phyloP scores from a whole-genome alignment of 1,139 yeast species.

The Taphrina confusa region DNA sequence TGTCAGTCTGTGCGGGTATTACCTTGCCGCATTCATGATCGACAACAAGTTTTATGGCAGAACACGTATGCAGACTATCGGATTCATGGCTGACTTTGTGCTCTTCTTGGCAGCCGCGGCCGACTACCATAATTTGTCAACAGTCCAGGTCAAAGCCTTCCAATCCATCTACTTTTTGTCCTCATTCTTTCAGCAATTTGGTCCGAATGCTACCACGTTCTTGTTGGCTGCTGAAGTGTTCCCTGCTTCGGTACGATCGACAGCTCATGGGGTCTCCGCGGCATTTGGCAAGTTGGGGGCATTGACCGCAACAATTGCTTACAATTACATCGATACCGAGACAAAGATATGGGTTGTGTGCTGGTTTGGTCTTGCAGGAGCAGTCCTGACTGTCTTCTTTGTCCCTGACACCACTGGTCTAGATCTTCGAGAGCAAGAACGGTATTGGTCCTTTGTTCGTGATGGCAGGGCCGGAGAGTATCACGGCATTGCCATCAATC shows the following conservation, averaged over 20 bases:
- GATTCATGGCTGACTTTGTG: slow-evolving; percentile 60
- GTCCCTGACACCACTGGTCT: slow-evolving; percentile 49
- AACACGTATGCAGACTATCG: slow-evolving; percentile 60
- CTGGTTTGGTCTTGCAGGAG: slow-evolving; percentile 49
- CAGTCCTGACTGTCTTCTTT: slow-evolving; percentile 46
- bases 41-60: slow-evolving; percentile 60
- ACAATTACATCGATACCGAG: slow-evolving; percentile 47
- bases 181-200: slow-evolving; percentile 69
- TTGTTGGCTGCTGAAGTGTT: slow-evolving; percentile 58
- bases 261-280: slow-evolving; percentile 60
- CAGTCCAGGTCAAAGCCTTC: slow-evolving; percentile 55
- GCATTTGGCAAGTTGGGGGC: slow-evolving; percentile 61
- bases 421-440: slow-evolving; percentile 48
- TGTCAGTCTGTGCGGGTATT: slow-evolving; percentile 69
- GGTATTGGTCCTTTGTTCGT: slow-evolving; percentile 47
- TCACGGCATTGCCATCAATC: slow-evolving; percentile 49
- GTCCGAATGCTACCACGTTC: slow-evolving; percentile 60
- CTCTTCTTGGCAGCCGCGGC: slow-evolving; percentile 65
- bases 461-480: slow-evolving; percentile 47
- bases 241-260: slow-evolving; percentile 61
- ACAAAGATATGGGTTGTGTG: slow-evolving; percentile 48
- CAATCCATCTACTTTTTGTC: slow-evolving; percentile 64
- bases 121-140: slow-evolving; percentile 55
- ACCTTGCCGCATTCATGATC: slow-evolving; percentile 60
- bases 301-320: slow-evolving; percentile 53